Percentiles rank a stretch among this genome's conserved stretches.
These are phyloP conservation scores for Naganishia albida DNA, from an alignment of 1,284 basidiomycete species.

Conservation along the genomic window DNA sequence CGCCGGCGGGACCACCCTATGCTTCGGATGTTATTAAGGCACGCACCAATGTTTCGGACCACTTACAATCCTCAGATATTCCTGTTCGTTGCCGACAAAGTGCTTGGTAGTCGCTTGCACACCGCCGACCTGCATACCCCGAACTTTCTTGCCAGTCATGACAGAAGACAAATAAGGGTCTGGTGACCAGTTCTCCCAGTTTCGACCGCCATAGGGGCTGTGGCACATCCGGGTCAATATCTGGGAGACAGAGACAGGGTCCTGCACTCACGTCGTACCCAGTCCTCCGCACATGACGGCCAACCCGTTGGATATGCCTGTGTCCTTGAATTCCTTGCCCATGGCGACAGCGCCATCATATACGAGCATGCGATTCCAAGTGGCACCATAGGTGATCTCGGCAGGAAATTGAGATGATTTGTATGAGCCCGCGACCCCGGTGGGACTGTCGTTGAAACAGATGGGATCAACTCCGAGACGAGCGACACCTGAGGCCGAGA, in stretches of 20 bases:
- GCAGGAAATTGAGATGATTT: conserved; percentile 54
- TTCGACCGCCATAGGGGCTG: conserved; percentile 70
- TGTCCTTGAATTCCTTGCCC: conserved; percentile 56
- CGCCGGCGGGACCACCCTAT: conserved; percentile 14
- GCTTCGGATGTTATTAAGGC: conserved; percentile 22
- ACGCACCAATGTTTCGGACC: conserved; percentile 37
- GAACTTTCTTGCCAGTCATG: conserved; percentile 70
- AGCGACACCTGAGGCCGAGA: background rate
- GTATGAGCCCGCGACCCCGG: conserved; percentile 26
- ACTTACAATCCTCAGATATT: conserved; percentile 42
- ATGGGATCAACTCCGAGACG: conserved; percentile 15
- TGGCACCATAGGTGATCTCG: conserved; percentile 56
- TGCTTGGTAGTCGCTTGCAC: conserved; percentile 60
- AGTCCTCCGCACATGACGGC: conserved; percentile 53
- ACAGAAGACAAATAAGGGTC: conserved; percentile 72
- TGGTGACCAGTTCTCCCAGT: conserved; percentile 67
- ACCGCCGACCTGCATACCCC: conserved; percentile 69
- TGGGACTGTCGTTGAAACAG: conserved; percentile 26
- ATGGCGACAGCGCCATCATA: conserved; percentile 53
- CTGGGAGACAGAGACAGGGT: background rate
- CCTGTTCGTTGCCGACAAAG: conserved; percentile 52
- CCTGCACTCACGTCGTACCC: conserved; percentile 39
- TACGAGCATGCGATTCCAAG: conserved; percentile 56
- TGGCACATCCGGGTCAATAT: background rate
- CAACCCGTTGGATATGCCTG: conserved; percentile 50